These are phyloP conservation scores for Ophiostoma sp. DNA, from an alignment of 2,329 filamentous ascomycete species.

Conservation along the genomic window DNA sequence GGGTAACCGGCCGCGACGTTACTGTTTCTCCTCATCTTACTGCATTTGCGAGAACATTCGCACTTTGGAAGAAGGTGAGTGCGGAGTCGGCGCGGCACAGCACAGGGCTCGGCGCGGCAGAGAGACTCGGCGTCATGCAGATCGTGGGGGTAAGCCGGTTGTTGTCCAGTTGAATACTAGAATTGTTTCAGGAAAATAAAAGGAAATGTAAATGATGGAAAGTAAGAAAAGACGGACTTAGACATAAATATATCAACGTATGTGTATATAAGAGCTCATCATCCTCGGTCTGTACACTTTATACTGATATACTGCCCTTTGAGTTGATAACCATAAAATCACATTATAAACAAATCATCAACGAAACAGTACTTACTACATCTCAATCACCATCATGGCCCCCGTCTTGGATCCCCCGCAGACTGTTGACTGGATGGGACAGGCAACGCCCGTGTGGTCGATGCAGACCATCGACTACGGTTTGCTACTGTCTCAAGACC, in stretches of 20 bases:
- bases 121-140: neutral
- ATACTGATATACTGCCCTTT: too few relatives aligned
- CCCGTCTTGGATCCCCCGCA: conserved; percentile 40
- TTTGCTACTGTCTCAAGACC: conserved; percentile 54
- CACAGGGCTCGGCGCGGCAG: neutral
- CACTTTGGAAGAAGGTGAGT: conserved; percentile 3
- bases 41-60: neutral
- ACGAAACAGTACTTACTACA: too few relatives aligned
- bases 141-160: neutral
- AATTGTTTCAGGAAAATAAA: neutral
- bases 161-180: neutral
- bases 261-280: neutral
- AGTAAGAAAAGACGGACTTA: neutral
- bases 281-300: too few relatives aligned
- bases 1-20: neutral
- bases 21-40: neutral
- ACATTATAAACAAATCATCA: neutral
- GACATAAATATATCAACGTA: neutral
- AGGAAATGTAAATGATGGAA: neutral
- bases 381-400: conserved; percentile 12
- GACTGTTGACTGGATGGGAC: conserved; percentile 52
- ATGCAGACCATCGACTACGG: conserved; percentile 56
- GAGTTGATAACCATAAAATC: neutral
- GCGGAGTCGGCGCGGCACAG: conserved; percentile 12
- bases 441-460: conserved; percentile 50